Evolutionary conservation across 805 yeast species (phyloP).

Genomic region (Myxozyma lipomycoides): DNA sequence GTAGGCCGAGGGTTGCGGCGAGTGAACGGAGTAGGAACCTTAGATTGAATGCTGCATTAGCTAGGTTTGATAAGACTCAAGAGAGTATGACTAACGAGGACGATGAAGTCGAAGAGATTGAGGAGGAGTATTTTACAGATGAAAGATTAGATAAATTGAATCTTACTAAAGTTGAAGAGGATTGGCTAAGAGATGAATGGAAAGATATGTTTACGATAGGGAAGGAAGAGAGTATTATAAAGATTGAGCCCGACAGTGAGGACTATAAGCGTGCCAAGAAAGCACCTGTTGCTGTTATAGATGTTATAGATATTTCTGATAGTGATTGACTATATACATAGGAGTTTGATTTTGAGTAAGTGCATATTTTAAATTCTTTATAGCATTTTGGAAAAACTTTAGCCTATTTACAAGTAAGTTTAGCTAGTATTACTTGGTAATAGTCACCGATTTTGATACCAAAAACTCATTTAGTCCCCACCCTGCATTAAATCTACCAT

Average conservation of each 20-base stretch:
- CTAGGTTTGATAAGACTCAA: slow-evolving; percentile 34
- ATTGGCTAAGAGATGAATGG: slow-evolving; percentile 23
- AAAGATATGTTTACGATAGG: slow-evolving; percentile 9
- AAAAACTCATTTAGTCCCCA: slow-evolving; percentile 73
- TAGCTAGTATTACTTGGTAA: no score
- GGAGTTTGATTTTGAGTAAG: no score
- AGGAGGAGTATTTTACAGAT: slow-evolving; percentile 40
- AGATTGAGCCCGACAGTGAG: not conserved
- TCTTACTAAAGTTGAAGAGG: slow-evolving; percentile 27
- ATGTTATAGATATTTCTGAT: no score
- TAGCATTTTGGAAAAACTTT: no score
- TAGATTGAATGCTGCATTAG: slow-evolving; percentile 22
- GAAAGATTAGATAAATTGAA: slow-evolving; percentile 35
- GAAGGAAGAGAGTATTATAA: slow-evolving; percentile 6
- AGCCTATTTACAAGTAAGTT: no score
- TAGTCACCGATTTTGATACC: slow-evolving; percentile 53
- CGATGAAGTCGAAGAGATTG: slow-evolving; percentile 25
- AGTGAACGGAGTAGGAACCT: slow-evolving; percentile 24
- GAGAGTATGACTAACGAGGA: slow-evolving; percentile 29
- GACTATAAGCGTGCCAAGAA: no score
- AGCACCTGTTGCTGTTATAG: no score
- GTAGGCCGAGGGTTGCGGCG: slow-evolving; percentile 24
- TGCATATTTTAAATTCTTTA: no score
- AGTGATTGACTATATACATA: no score
- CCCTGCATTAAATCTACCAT: slow-evolving; percentile 75